A percentile compares a stretch with the other conserved stretches of the same genome.
Evolutionary conservation across 495 filamentous ascomycete genomes (phyloP).

Genomic region (Podospora tetraspora): DNA sequence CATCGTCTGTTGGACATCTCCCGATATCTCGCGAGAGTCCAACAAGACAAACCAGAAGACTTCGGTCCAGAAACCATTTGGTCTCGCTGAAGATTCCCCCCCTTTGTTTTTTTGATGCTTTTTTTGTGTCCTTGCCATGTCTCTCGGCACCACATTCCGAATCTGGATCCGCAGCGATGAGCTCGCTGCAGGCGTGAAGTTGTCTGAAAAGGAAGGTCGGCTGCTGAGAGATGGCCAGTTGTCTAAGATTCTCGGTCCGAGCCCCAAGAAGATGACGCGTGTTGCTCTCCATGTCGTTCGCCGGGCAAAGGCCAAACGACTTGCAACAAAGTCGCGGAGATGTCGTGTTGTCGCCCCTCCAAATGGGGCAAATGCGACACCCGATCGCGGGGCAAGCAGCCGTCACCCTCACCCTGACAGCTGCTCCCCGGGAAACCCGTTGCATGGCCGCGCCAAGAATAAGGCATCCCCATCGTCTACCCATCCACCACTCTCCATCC

Average conservation of each 20-base stretch:
- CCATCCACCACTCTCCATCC: neutral
- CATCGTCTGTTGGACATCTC: neutral
- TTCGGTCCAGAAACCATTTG: neutral
- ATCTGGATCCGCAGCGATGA: neutral
- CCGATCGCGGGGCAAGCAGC: neutral
- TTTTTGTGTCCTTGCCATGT: neutral
- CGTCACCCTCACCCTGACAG: neutral
- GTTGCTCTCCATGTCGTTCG: conserved; percentile 7
- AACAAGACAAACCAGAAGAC: neutral
- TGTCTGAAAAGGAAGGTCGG: neutral
- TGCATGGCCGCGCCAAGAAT: neutral
- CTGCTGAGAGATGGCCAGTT: neutral
- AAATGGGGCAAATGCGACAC: neutral
- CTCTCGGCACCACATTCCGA: neutral
- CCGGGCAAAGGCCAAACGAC: conserved; percentile 23
- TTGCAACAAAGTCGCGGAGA: neutral
- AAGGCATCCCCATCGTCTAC: neutral
- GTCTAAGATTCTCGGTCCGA: conserved; percentile 2
- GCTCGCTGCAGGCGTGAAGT: neutral
- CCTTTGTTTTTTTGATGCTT: neutral
- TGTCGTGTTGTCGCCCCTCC: neutral
- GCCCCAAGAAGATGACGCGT: conserved; percentile 1
- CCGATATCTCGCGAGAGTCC: neutral
- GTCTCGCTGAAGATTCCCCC: neutral
- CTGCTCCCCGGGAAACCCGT: neutral